Conservation (phyloP, 768 basidiomycete species). For the Leccinellum luteum region DNA sequence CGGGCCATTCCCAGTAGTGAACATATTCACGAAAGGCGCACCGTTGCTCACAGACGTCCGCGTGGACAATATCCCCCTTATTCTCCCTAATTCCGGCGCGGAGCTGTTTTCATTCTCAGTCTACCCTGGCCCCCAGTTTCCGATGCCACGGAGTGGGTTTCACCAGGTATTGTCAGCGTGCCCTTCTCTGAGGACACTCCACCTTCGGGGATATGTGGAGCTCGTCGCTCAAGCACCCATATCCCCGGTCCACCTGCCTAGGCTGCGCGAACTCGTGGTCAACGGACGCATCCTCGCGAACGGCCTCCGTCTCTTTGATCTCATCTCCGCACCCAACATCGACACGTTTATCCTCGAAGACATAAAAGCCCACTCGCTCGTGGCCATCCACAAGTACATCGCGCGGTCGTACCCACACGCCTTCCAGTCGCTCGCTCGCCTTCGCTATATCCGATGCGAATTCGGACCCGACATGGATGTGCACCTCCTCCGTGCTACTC, state of each 20-base stretch:
- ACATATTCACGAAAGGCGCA: constrained; percentile 31
- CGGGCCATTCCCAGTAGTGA: constrained; percentile 22
- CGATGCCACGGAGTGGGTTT: constrained; percentile 25
- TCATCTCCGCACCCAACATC: constrained; percentile 32
- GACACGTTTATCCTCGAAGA: constrained; percentile 32
- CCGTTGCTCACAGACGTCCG: constrained; percentile 33
- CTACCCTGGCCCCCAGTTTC: constrained; percentile 33
- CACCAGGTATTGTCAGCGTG: constrained; percentile 21
- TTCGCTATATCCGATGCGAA: constrained; percentile 31
- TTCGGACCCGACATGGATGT: constrained; percentile 32
- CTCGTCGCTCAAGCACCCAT: constrained; percentile 18
- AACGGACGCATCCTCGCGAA: constrained; percentile 29
- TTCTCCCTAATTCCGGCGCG: constrained; percentile 18
- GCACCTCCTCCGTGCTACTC: constrained; percentile 31
- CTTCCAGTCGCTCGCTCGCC: constrained; percentile 28
- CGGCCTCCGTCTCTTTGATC: constrained; percentile 31
- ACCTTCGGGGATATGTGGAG: constrained; percentile 33
- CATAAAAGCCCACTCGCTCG: constrained; percentile 26
- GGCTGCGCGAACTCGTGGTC: constrained; percentile 30
- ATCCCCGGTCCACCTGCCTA: constrained; percentile 22
- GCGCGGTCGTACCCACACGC: constrained; percentile 24
- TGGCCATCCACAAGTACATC: constrained; percentile 29
- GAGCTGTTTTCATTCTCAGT: constrained; percentile 33
- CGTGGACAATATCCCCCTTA: constrained; percentile 30
- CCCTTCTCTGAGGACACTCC: constrained; percentile 21